Evolutionary conservation across 1,284 basidiomycete species (phyloP).

Genomic region (Boletus hoseneyae): DNA sequence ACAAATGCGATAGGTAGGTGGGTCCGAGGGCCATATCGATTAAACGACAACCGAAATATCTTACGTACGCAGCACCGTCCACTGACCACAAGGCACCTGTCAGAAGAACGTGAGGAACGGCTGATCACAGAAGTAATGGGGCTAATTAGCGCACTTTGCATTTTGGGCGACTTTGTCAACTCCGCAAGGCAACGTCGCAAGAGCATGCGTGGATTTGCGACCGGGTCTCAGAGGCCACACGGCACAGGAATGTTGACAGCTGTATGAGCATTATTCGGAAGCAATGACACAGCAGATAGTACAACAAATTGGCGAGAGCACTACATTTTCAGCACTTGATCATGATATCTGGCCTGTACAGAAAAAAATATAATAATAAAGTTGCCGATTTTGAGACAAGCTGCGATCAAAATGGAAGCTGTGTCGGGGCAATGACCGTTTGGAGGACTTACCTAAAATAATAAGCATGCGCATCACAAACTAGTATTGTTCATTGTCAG

Average conservation of each 20-base stretch:
- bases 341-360: conserved; percentile 15
- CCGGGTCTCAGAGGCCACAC: conserved; percentile 28
- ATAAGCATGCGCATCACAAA: conserved; percentile 15
- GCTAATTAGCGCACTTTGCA: conserved; percentile 35
- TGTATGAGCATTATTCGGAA: conserved; percentile 26
- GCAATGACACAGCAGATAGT: conserved; percentile 21
- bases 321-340: conserved; percentile 25
- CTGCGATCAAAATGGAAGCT: conserved; percentile 20
- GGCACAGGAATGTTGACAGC: conserved; percentile 19
- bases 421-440: conserved; percentile 6
- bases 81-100: conserved; percentile 34
- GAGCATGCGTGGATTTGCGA: conserved; percentile 27
- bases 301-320: conserved; percentile 26
- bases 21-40: conserved; percentile 39
- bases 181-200: conserved; percentile 16
- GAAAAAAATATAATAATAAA: conserved; percentile 6
- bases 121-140: conserved; percentile 28
- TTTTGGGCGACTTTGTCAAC: conserved; percentile 32
- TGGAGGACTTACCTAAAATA: conserved; percentile 30
- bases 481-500: conserved; percentile 29
- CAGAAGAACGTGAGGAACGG: conserved; percentile 30
- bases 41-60: conserved; percentile 36
- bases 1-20: conserved; percentile 35
- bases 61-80: conserved; percentile 32
- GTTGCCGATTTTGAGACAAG: conserved; percentile 21